phyloP scores from a whole-genome alignment of 345 rosid genomes.

The Salix suchowensis region DNA sequence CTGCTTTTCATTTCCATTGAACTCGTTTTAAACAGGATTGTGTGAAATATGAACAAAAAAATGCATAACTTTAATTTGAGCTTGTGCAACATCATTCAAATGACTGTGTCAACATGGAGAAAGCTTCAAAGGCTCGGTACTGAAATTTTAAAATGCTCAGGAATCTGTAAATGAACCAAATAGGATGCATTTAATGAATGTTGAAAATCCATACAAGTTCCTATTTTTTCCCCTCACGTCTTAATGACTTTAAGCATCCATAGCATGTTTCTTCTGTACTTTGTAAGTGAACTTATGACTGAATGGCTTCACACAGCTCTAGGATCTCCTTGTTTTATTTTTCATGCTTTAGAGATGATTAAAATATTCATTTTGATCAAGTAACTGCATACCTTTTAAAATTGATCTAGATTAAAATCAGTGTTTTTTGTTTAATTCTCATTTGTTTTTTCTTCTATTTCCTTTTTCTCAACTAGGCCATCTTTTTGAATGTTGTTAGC shows the following conservation, averaged over 20 bases:
- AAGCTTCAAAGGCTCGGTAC: too few relatives aligned
- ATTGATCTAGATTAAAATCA: neutral
- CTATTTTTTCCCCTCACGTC: too few relatives aligned
- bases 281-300: neutral
- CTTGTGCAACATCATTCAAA: too few relatives aligned
- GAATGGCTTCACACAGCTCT: neutral
- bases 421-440: neutral
- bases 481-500: slow-evolving; percentile 76
- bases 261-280: neutral
- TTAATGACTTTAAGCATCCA: neutral
- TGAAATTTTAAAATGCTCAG: too few relatives aligned
- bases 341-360: neutral
- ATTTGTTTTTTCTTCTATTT: neutral
- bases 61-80: neutral
- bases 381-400: neutral
- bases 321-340: neutral
- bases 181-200: too few relatives aligned
- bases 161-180: too few relatives aligned
- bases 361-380: too few relatives aligned
- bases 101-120: too few relatives aligned
- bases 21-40: neutral
- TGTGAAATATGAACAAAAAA: neutral
- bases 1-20: neutral
- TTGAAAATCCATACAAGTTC: too few relatives aligned
- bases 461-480: slow-evolving; percentile 37